phyloP scores from a whole-genome alignment of 768 basidiomycete species.

The Coprinellus micaceus region DNA sequence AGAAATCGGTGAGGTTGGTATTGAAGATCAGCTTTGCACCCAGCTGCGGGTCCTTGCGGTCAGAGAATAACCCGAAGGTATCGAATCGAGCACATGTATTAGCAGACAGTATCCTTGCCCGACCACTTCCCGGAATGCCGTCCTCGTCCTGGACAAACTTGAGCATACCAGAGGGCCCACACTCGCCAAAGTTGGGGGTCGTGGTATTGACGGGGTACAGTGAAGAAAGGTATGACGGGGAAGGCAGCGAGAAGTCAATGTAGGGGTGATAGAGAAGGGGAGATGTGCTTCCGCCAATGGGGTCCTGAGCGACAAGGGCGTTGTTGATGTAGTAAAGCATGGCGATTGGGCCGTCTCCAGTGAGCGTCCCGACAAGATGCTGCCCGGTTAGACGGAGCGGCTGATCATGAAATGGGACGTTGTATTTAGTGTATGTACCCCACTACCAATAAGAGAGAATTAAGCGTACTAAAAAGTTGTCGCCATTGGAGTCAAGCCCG shows the following conservation, averaged over 20 bases:
- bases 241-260: constrained; percentile 14
- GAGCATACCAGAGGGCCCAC: constrained; percentile 11
- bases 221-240: background rate
- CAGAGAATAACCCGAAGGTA: constrained; percentile 20
- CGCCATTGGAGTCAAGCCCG: constrained; percentile 12
- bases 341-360: constrained; percentile 21
- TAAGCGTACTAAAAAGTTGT: constrained; percentile 20
- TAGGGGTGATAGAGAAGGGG: constrained; percentile 10
- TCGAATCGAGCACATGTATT: constrained; percentile 19
- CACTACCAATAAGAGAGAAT: background rate
- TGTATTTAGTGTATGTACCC: constrained; percentile 9
- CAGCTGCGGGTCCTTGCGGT: constrained; percentile 23
- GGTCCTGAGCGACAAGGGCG: constrained; percentile 16
- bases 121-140: background rate
- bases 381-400: constrained; percentile 10
- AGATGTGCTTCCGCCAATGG: constrained; percentile 2
- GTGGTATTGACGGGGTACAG: constrained; percentile 15
- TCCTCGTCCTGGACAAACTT: constrained; percentile 1
- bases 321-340: constrained; percentile 26
- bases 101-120: background rate
- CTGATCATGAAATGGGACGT: constrained; percentile 8
- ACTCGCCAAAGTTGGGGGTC: constrained; percentile 20
- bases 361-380: constrained; percentile 17
- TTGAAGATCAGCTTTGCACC: constrained; percentile 24
- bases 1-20: constrained; percentile 23